phyloP scores from a whole-genome alignment of 2,329 filamentous ascomycete genomes.

The Aureobasidium sp. region DNA sequence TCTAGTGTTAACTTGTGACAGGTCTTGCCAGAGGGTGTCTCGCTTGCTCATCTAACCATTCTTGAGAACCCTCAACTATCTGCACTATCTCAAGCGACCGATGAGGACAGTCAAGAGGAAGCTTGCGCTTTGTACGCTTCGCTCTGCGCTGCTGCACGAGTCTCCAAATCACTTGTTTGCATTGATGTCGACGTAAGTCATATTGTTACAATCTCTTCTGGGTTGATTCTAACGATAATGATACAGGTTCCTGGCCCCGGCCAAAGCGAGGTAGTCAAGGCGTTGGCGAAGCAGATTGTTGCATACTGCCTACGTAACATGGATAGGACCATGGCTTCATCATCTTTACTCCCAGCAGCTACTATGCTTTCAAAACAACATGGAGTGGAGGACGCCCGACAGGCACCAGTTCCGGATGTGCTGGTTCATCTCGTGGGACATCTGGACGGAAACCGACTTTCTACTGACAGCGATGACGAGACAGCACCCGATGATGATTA shows the following conservation, averaged over 20 bases:
- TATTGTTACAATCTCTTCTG: not conserved
- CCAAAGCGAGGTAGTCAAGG: slow-evolving; percentile 92
- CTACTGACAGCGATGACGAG: slow-evolving; percentile 64
- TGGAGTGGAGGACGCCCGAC: slow-evolving; percentile 56
- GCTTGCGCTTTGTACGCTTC: slow-evolving; percentile 95
- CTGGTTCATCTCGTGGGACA: slow-evolving; percentile 89
- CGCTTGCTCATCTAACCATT: slow-evolving; percentile 87
- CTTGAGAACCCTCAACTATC: slow-evolving; percentile 81
- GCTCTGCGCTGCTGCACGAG: slow-evolving; percentile 84
- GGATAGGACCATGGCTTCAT: slow-evolving; percentile 77
- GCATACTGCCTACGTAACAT: slow-evolving; percentile 95
- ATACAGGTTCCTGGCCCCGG: slow-evolving; percentile 72
- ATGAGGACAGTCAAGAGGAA: slow-evolving; percentile 88
- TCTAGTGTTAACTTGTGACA: not conserved
- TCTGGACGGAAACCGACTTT: slow-evolving; percentile 55
- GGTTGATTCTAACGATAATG: slow-evolving; percentile 8
- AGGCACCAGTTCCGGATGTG: slow-evolving; percentile 79
- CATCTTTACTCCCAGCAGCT: slow-evolving; percentile 53
- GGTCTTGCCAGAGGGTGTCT: slow-evolving; percentile 83
- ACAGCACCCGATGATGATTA: slow-evolving; percentile 91
- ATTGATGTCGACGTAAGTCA: slow-evolving; percentile 81
- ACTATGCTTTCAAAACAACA: slow-evolving; percentile 47
- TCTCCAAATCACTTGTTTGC: slow-evolving; percentile 86
- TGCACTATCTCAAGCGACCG: slow-evolving; percentile 76
- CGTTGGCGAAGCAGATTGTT: slow-evolving; percentile 93